phyloP scores from a whole-genome alignment of 2,329 filamentous ascomycete species.

The Diaporthe longicolla region DNA sequence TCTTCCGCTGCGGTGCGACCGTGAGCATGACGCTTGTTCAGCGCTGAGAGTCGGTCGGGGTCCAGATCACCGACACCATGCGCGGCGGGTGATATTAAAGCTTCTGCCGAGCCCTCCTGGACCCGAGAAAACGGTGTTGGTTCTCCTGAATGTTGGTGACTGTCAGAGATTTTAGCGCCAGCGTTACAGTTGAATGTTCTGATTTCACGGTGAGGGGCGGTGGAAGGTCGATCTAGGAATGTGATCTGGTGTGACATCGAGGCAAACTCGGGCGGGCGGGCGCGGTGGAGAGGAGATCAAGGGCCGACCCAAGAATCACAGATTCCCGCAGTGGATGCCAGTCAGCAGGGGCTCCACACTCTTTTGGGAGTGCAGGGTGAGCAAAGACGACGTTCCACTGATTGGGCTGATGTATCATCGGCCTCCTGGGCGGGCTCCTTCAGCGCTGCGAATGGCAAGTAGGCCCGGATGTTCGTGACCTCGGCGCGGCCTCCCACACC shows the following conservation, averaged over 20 bases:
- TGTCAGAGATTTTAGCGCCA: conserved; percentile 39
- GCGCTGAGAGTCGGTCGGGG: neutral
- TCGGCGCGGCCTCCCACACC: conserved; percentile 11
- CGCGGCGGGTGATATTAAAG: conserved; percentile 34
- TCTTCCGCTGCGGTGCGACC: conserved; percentile 35
- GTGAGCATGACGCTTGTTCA: conserved; percentile 25
- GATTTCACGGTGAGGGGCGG: conserved; percentile 1
- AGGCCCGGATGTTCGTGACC: conserved; percentile 33
- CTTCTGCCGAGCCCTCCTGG: neutral
- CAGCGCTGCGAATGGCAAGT: conserved; percentile 6
- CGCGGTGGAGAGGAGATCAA: neutral
- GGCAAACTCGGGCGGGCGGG: neutral
- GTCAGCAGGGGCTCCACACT: conserved; percentile 5
- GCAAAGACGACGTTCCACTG: neutral
- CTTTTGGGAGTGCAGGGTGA: conserved; percentile 15
- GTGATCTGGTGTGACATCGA: conserved; percentile 34
- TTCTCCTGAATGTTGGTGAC: conserved; percentile 37
- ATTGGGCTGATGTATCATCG: conserved; percentile 14
- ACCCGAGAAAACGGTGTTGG: conserved; percentile 2
- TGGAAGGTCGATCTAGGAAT: conserved; percentile 16
- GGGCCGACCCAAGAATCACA: conserved; percentile 8
- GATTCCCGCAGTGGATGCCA: conserved; percentile 31
- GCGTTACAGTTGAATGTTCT: conserved; percentile 2
- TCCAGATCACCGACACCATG: conserved; percentile 32
- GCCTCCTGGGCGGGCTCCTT: neutral